A percentile compares a stretch with the other conserved stretches of the same genome.
Evolutionary conservation across 1,284 basidiomycete species (phyloP).

Genomic region (Trametes sp.): DNA sequence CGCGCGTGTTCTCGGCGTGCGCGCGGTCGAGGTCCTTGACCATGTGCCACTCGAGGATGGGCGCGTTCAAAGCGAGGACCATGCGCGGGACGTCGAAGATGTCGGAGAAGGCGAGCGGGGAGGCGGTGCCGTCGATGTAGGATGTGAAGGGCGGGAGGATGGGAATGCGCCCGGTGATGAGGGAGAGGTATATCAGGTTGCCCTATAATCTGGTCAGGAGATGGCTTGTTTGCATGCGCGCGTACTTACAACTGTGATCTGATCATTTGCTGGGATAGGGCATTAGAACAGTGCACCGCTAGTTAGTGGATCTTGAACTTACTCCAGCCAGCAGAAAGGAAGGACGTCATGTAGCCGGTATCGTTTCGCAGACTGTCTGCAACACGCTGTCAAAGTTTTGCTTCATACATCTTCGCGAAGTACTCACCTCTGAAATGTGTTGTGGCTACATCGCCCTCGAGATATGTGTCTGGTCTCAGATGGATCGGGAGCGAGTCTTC

Average conservation of each 20-base stretch:
- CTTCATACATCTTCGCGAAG: too few relatives aligned
- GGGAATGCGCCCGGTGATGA: slow-evolving; percentile 66
- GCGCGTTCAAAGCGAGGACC: slow-evolving; percentile 41
- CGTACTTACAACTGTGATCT: slow-evolving; percentile 61
- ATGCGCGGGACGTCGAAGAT: slow-evolving; percentile 50
- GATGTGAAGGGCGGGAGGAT: slow-evolving; percentile 67
- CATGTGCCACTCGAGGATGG: slow-evolving; percentile 49
- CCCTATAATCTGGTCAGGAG: slow-evolving; percentile 47
- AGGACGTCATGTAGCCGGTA: slow-evolving; percentile 67
- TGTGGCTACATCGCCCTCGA: slow-evolving; percentile 14
- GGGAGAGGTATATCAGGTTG: slow-evolving; percentile 69
- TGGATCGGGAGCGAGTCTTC: slow-evolving; percentile 16
- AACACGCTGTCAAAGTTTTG: background rate
- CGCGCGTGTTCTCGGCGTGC: slow-evolving; percentile 33
- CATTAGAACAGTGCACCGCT: background rate
- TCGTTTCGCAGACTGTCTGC: slow-evolving; percentile 60
- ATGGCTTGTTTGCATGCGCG: background rate
- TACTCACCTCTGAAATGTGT: slow-evolving; percentile 18
- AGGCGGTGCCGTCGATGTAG: slow-evolving; percentile 55
- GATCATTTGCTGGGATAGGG: slow-evolving; percentile 61
- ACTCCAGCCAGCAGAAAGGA: slow-evolving; percentile 75
- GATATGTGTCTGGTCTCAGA: slow-evolving; percentile 17
- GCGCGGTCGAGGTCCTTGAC: slow-evolving; percentile 42
- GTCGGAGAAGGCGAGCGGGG: slow-evolving; percentile 44
- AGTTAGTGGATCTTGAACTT: slow-evolving; percentile 27